Evolutionary conservation across 1,284 basidiomycete genomes (phyloP).

Genomic region (Paramarasmius palmivorus): DNA sequence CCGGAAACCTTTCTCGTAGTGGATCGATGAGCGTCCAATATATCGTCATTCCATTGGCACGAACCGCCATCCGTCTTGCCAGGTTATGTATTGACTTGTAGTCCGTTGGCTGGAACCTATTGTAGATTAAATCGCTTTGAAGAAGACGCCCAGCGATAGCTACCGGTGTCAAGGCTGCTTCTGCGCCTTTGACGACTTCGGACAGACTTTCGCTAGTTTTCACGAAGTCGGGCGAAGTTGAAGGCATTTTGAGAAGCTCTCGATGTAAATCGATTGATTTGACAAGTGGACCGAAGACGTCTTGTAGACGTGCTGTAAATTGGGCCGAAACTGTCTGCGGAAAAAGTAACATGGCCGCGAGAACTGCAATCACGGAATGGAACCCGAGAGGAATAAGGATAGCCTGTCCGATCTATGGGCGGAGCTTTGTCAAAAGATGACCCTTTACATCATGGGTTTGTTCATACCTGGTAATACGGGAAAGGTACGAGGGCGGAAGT

Average conservation of each 20-base stretch:
- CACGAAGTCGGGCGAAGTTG: constrained; percentile 47
- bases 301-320: constrained; percentile 56
- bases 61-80: constrained; percentile 51
- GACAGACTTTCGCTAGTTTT: constrained; percentile 33
- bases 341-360: constrained; percentile 59
- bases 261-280: constrained; percentile 50
- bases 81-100: constrained; percentile 54
- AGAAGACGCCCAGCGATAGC: constrained; percentile 57
- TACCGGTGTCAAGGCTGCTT: constrained; percentile 55
- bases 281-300: constrained; percentile 53
- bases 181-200: constrained; percentile 45
- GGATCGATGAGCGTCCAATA: constrained; percentile 69
- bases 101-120: constrained; percentile 63
- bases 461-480: constrained; percentile 54
- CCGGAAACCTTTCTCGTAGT: constrained; percentile 54
- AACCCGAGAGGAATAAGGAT: constrained; percentile 64
- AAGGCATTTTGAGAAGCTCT: constrained; percentile 43
- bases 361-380: constrained; percentile 60
- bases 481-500: constrained; percentile 67
- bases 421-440: constrained; percentile 1
- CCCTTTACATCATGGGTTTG: background rate
- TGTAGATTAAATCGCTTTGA: constrained; percentile 63
- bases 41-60: constrained; percentile 64
- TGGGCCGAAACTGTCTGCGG: constrained; percentile 66
- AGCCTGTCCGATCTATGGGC: constrained; percentile 42